These are phyloP conservation scores for Diplodia intermedia DNA, from an alignment of 2,329 filamentous ascomycete species.

Conservation along the genomic window DNA sequence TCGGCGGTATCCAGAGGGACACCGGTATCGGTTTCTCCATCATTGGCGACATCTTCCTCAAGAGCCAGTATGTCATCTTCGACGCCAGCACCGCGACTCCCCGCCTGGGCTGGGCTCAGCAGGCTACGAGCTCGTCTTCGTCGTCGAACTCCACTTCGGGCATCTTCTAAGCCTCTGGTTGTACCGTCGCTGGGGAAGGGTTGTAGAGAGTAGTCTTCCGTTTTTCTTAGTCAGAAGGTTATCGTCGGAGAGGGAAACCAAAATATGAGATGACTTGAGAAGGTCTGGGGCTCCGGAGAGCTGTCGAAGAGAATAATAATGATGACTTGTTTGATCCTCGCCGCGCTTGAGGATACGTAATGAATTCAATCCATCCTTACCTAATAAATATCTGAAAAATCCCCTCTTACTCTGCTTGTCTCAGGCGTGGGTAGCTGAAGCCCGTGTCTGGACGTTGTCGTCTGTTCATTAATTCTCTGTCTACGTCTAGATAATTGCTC, in stretches of 20 bases:
- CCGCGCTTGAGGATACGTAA: neutral
- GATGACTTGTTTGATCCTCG: conserved; percentile 5
- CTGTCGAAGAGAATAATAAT: neutral
- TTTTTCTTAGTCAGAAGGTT: neutral
- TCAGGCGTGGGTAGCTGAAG: no score
- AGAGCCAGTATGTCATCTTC: conserved; percentile 76
- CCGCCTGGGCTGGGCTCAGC: conserved; percentile 49
- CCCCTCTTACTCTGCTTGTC: no score
- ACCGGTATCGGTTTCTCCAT: conserved; percentile 67
- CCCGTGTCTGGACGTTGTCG: no score
- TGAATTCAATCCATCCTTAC: neutral
- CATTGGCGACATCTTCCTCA: conserved; percentile 80
- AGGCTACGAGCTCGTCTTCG: neutral
- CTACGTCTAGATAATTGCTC: no score
- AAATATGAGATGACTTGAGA: neutral
- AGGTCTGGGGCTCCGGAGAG: neutral
- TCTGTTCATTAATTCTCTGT: no score
- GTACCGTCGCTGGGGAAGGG: no score
- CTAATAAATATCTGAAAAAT: no score
- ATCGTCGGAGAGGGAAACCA: neutral
- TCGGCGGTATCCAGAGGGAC: conserved; percentile 75
- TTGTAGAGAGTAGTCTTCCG: no score
- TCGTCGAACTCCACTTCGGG: conserved; percentile 2
- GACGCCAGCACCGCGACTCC: conserved; percentile 54
- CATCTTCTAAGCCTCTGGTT: neutral